Percentiles rank a stretch among this genome's conserved stretches.
Conservation (phyloP, 192 early-diverging fungal species). For the Gaertneriomyces sp. region DNA sequence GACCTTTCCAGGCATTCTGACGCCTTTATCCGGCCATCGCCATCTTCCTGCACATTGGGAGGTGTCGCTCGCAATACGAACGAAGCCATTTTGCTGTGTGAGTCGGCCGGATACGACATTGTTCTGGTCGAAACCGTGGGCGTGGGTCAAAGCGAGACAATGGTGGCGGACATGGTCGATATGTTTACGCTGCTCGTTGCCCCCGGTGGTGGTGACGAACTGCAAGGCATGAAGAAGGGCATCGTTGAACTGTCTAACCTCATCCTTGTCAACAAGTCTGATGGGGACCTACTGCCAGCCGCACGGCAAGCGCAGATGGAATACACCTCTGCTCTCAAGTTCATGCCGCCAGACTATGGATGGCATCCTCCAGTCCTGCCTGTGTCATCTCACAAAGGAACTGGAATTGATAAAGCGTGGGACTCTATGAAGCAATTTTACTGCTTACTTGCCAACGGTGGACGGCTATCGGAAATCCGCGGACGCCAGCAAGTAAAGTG, state of each 20-base stretch:
- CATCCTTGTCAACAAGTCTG: conserved; percentile 77
- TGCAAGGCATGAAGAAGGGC: conserved; percentile 86
- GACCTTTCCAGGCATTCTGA: conserved; percentile 55
- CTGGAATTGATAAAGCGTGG: conserved; percentile 58
- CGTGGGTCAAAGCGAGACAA: conserved; percentile 82
- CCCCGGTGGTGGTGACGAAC: conserved; percentile 80
- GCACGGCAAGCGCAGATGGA: conserved; percentile 37
- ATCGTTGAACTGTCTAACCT: conserved; percentile 83
- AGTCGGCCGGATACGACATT: conserved; percentile 77
- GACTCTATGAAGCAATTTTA: conserved; percentile 57
- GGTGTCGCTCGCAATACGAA: conserved; percentile 77
- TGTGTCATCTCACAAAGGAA: conserved; percentile 52
- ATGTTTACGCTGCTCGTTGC: conserved; percentile 78
- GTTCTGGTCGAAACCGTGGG: conserved; percentile 81
- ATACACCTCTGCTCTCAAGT: conserved; percentile 68
- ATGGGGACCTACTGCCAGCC: conserved; percentile 58
- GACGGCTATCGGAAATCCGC: conserved; percentile 40
- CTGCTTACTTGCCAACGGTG: conserved; percentile 36
- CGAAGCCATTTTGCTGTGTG: conserved; percentile 75
- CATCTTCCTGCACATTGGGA: conserved; percentile 68
- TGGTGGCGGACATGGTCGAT: conserved; percentile 84
- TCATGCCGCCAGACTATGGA: conserved; percentile 7
- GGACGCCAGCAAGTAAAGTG: conserved; percentile 58
- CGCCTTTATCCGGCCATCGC: conserved; percentile 78
- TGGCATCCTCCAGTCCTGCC: conserved; percentile 43